Base-by-base conservation (phyloP, 2,329 filamentous ascomycete species). In the Pyrenophora graminea region DNA sequence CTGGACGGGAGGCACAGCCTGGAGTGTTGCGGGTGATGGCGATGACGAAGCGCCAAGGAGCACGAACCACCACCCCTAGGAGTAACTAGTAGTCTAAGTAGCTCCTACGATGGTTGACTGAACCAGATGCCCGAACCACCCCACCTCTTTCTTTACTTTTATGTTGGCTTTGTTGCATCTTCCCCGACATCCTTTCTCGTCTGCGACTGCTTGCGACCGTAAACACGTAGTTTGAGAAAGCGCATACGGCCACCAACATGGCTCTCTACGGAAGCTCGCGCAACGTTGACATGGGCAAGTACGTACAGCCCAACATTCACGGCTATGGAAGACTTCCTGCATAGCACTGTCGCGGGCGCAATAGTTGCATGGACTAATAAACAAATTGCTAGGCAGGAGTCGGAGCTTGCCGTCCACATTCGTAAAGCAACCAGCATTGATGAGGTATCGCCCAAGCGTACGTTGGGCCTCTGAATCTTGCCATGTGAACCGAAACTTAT, bases 401-500 rank as follows among this genome's bases (percentile, higher is more conserved):
- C 82, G 39, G 84, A 87, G 70, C 77, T 87, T 59, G 79, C 82
- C 67, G 82, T 85, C 68, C 85, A 86, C 73, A 86, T 87, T 70
- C 82, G 82, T 67, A 87, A 87, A 75, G 85, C 85, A 31, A 87
- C 84, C 13, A 85, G 81, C 68, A 83, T 85, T 61, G 84, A 86
- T 67, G 84, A 86, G 74, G 85, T 84, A 38, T 85, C 85, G 15
- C 85, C 85, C 21, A 88, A 88, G 78, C 81, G 85, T 83, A 82
- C 40, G 62, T 60, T 12, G 10, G 27, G 27, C 44, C 41, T 48
- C 45, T n/a, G 8, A 42, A 33, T 31, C 42, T 53, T 41, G 43
- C 32, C 3, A 50, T 45, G 23, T 42, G 3, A 19, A 40, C 36
- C 48, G 32, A 59, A 59, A 60, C 72, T 77, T 51, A 78, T 59